Conservation (phyloP, 345 rosid genomes). For the Salix viminalis region DNA sequence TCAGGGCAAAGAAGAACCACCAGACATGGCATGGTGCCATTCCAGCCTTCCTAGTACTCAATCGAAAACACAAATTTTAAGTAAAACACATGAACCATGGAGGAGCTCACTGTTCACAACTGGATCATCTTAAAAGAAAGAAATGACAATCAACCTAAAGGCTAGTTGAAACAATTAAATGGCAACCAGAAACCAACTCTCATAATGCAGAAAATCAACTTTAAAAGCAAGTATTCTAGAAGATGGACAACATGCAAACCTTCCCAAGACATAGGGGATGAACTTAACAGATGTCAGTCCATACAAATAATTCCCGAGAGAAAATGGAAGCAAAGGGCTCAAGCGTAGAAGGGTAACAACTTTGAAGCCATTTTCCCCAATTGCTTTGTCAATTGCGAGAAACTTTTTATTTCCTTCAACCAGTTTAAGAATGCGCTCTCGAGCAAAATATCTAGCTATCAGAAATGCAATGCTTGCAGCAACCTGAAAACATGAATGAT, state of each 20-base stretch:
- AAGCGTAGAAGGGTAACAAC: slow-evolving; percentile 89
- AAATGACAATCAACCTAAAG: background rate
- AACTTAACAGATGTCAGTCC: slow-evolving; percentile 96
- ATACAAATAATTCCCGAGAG: slow-evolving; percentile 87
- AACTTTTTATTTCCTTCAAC: slow-evolving; percentile 95
- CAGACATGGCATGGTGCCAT: background rate
- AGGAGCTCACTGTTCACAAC: background rate
- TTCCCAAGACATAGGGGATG: slow-evolving; percentile 81
- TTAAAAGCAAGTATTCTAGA: background rate
- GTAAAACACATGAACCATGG: background rate
- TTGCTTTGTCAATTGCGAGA: slow-evolving; percentile 94
- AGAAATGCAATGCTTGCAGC: slow-evolving; percentile 92
- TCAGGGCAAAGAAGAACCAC: background rate
- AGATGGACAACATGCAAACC: slow-evolving; percentile 40
- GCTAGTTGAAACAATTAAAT: background rate
- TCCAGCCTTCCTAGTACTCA: background rate
- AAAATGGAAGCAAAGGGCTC: slow-evolving; percentile 96
- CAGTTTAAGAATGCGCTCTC: slow-evolving; percentile 86
- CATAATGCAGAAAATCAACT: background rate
- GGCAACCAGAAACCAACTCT: background rate
- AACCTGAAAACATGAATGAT: slow-evolving; percentile 44
- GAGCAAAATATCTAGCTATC: slow-evolving; percentile 95
- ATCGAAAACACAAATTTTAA: background rate
- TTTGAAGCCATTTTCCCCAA: slow-evolving; percentile 90
- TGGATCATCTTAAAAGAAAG: background rate